Percentiles rank a stretch among this genome's conserved stretches.
phyloP scores from a whole-genome alignment of 2,329 filamentous ascomycete genomes.

The Paracorniculantispora psalliotae region DNA sequence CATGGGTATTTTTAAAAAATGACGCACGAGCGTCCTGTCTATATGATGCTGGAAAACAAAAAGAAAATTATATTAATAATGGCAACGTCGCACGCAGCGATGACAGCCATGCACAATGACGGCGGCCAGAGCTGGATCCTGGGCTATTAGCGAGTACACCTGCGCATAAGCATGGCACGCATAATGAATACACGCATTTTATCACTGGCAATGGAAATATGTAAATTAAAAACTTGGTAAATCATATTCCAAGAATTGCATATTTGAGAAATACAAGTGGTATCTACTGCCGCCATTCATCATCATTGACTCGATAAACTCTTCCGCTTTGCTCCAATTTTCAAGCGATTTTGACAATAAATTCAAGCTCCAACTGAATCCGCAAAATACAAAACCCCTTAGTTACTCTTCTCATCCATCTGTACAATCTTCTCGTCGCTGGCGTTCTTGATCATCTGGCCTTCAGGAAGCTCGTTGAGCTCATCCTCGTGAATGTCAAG shows the following conservation, averaged over 20 bases:
- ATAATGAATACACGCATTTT: not conserved
- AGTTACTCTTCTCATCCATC: constrained; percentile 7
- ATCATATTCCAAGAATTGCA: no score
- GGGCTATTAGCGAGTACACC: not conserved
- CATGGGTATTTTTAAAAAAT: not conserved
- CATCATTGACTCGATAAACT: not conserved
- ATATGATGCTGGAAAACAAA: not conserved
- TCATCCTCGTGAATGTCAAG: constrained; percentile 62
- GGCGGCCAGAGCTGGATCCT: not conserved
- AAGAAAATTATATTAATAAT: not conserved
- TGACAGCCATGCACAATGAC: not conserved
- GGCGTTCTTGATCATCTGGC: not conserved
- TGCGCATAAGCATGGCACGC: not conserved
- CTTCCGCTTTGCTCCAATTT: not conserved
- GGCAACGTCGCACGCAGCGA: not conserved
- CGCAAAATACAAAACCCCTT: not conserved
- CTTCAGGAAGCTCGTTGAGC: constrained; percentile 53
- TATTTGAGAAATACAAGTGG: not conserved
- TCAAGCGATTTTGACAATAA: no score
- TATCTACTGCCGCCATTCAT: not conserved
- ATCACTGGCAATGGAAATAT: not conserved
- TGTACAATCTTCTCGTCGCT: constrained; percentile 6
- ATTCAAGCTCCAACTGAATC: not conserved
- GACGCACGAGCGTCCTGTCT: constrained; percentile 4
- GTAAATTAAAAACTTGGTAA: no score